phyloP scores from a whole-genome alignment of 2,329 filamentous ascomycete species.

The Aotearoamyces nothofagi region DNA sequence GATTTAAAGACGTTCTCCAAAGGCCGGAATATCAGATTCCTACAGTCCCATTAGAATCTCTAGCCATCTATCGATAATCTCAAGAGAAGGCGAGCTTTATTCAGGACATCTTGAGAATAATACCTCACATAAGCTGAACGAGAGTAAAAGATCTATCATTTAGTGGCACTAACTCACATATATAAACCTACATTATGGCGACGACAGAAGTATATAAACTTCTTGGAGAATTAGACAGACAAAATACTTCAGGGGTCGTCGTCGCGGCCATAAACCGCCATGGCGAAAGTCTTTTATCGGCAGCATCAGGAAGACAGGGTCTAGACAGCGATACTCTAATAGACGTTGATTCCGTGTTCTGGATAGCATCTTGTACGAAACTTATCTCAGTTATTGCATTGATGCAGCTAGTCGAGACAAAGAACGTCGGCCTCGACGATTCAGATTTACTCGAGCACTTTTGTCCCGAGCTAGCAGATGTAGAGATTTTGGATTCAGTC shows the following conservation, averaged over 20 bases:
- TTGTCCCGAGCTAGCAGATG: constrained; percentile 29
- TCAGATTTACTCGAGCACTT: constrained; percentile 26
- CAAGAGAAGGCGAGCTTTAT: no score
- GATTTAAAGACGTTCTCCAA: no score
- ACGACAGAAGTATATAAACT: no score
- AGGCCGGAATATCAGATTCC: no score
- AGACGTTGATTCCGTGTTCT: constrained; percentile 43
- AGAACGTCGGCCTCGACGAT: constrained; percentile 31
- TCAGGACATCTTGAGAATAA: no score
- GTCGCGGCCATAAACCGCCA: not conserved
- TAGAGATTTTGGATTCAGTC: constrained; percentile 24
- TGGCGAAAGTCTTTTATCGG: not conserved
- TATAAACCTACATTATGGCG: no score
- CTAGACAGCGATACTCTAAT: constrained; percentile 28
- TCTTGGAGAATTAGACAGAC: no score
- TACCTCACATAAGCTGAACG: no score
- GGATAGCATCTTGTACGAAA: constrained; percentile 43
- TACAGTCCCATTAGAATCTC: no score
- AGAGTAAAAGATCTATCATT: no score
- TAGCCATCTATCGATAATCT: no score
- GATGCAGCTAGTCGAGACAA: constrained; percentile 41
- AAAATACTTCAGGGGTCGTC: not conserved
- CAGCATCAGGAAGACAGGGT: not conserved
- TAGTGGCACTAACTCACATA: no score
- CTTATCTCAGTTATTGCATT: constrained; percentile 34